Evolutionary conservation across 202 grass and related monocot species (phyloP), one percentile per base, ranked within the genome.

Genomic region (Setaria italica): DNA sequence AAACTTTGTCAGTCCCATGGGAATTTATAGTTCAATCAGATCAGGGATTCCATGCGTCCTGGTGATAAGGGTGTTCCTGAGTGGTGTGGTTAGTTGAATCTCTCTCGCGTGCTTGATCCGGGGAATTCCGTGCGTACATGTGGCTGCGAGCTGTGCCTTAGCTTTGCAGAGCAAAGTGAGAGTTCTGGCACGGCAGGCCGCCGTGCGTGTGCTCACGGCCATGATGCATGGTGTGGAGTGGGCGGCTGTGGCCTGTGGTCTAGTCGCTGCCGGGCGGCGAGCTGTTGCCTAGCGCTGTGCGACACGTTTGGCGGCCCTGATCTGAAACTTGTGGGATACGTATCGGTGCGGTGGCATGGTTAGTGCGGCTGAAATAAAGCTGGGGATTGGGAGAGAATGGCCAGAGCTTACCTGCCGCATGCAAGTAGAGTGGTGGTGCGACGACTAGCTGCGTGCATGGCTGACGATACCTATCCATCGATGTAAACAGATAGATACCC

Each of bases 1-100:
- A 69, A 35, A 20, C 13, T 78, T 39, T 17, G 2, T 2, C 15
- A 57, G n/a, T 7, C 13, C 50, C 55, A 7, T 25, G 19, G 17
- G 17, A 16, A 72, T 86, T 72, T 82, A 86, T 82, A 81, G 45
- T 9, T 83, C 7, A 9, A 35, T 82, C 73, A 55, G 71, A 21
- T 33, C 33, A 70, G 49, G 35, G 20, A 39, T 4, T 34, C 17
- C 9, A 11, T 19, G 13, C 21, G 3, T 32, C 11, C 35, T 58
- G 1, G 13, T 11, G 78, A 68, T 60, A 50, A 76, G 32, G 32
- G 79, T 12, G 37, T 8, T 16, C 16, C 33, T 17, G 29, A 85
- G 71, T 77, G 82, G 70, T 77, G 81, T 49, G 35, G 87, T 85
- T 89, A 25, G 25, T 25, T 35, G 34, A 35, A 35, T 35, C 34